Evolutionary conservation across 164 flowering plant species (phyloP), one percentile per base, ranked within the genome.

Genomic region (Litsea cubeba): DNA sequence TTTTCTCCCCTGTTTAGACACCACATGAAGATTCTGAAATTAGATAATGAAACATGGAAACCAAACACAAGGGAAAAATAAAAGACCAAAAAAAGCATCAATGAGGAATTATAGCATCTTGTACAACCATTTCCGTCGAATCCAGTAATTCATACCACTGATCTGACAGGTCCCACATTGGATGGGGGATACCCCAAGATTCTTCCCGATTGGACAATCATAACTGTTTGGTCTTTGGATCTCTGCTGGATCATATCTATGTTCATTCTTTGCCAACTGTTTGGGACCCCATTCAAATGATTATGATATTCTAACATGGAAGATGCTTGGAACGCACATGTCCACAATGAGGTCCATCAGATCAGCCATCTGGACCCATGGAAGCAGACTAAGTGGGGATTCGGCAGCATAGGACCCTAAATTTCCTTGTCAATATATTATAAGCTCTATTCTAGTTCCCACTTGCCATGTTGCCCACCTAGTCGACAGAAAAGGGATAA

Each of bases 1-100:
- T 94, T 75, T 84, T 87, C 72, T 92, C 97, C 69, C 93, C 95
- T 92, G 89, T 65, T 76, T 14, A 25, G 69, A 71, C 63, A 68
- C 25, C 68, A 74, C 49, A 74, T 15, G 50, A 12, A 74, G 22
- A 20, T 50, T 23, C 28, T 35, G 2, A 24, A 49, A 71, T 12
- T 30, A 28, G 10, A 24, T 32, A 63, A 73, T 15, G 18, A 18
- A 14, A 15, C 30, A 30, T 4, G 32, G 7, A 25, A 18, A 10
- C 40, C 8, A 65, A 26, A 17, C 7, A 65, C 70, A 18, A 12
- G 26, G 26, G 67, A 18, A 22, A 60, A n/a, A 4, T 35, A 51
- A 57, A 12, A 50, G 5, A 58, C 2, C 11, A 72, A 30, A 72
- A 14, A 5, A 11, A 14, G 5, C 11, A 11, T 64, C 46, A 60